Evolutionary conservation across 495 filamentous ascomycete genomes (phyloP), one percentile per base, ranked within the genome.

Genomic region (Xylaria cubensis): DNA sequence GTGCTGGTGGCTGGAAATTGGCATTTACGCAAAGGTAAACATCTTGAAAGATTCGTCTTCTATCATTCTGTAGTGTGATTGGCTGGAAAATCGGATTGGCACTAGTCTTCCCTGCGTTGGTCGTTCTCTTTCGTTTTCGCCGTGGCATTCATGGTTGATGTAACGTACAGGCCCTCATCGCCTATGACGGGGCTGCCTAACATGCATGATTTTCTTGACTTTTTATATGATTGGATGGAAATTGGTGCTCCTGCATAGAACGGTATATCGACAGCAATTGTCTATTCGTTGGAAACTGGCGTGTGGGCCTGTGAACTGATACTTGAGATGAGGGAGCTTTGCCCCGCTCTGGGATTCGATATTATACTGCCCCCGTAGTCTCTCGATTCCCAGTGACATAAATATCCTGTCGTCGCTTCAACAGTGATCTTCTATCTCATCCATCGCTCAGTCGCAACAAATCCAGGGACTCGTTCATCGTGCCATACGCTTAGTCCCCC

Each of bases 1-100:
- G 46, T 29, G 12, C 39, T 2, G 46, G n/a, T 64, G 13, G 61
- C 62, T 46, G 41, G 62, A 64, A 64, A 46, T 64, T 48, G 41
- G 62, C 39, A 29, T 19, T 0, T 5, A 7, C 9, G 36, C 8
- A 44, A 39, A 63, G 32, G 12, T 17, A 56, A 24, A 39, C 24
- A 44, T 64, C 8, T 2, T 42, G 39, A 44, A 26, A 2, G 4
- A 39, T 44, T 6, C 9, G n/a, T 29, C 9, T 39, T 13, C 56
- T 44, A 4, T 12, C 0, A 8, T 5, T 7, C 32, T 42, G 4
- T 36, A 24, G 8, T 4, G 5, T 62, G 34, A 62, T 64, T 64
- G n/a, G 39, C 36, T 64, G 39, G 61, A 64, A 64, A 64, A 64
- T 64, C 44, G 61, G 39, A 1, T 39, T 12, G 21, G 2, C 4